Evolutionary conservation across 1,139 yeast species (phyloP).

Genomic region (Yamadazyma sp.): DNA sequence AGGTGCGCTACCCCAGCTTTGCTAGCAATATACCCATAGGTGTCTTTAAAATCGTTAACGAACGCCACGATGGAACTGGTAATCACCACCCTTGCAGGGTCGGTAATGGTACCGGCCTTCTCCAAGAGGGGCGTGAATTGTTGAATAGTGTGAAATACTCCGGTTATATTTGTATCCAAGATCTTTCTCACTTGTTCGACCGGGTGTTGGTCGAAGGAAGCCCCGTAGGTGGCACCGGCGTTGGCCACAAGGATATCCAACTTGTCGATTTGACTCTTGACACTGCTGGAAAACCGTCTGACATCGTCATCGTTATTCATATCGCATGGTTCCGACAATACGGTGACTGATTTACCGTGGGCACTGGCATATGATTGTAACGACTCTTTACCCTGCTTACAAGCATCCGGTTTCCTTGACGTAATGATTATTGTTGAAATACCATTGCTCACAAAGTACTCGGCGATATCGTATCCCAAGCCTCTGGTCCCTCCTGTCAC

Average conservation of each 20-base stretch:
- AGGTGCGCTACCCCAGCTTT: constrained; percentile 76
- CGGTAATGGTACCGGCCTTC: constrained; percentile 51
- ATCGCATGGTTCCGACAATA: constrained; percentile 61
- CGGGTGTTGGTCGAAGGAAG: constrained; percentile 59
- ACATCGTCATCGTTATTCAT: constrained; percentile 53
- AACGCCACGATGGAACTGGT: constrained; percentile 62
- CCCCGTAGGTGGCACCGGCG: constrained; percentile 86
- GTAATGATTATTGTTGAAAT: constrained; percentile 62
- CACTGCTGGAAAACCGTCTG: constrained; percentile 41
- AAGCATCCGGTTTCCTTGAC: constrained; percentile 64
- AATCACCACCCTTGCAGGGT: constrained; percentile 64
- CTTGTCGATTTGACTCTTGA: constrained; percentile 37
- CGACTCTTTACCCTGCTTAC: constrained; percentile 54
- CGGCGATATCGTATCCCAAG: constrained; percentile 70
- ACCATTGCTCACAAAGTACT: constrained; percentile 60
- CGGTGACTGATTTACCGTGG: constrained; percentile 40
- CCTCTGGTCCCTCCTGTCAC: constrained; percentile 80
- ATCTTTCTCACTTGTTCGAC: constrained; percentile 25
- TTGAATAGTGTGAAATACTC: constrained; percentile 67
- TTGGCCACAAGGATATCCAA: constrained; percentile 70
- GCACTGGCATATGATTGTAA: constrained; percentile 46
- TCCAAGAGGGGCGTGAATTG: constrained; percentile 57
- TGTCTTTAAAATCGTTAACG: constrained; percentile 47
- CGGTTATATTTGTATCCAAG: constrained; percentile 61
- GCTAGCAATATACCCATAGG: constrained; percentile 71